These are phyloP conservation scores for Pseudozyma pruni DNA, from an alignment of 1,284 basidiomycete genomes.

Conservation along the genomic window DNA sequence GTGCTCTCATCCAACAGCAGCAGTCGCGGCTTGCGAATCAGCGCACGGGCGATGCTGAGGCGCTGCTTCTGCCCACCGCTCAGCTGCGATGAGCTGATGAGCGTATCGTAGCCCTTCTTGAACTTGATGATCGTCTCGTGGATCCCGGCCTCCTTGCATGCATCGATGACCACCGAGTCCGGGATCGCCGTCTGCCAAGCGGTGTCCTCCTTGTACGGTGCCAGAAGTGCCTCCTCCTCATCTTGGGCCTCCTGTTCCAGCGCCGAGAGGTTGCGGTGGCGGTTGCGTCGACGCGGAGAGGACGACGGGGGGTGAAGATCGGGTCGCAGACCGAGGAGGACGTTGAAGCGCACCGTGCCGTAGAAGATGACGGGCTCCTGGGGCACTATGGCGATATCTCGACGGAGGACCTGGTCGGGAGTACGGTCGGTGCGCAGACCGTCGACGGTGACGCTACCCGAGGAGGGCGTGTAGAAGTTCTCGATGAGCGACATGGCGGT, in stretches of 20 bases:
- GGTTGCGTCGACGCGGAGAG: conserved; percentile 32
- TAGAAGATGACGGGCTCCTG: conserved; percentile 70
- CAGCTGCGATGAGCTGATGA: conserved; percentile 59
- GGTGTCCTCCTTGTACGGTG: conserved; percentile 22
- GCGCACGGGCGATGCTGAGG: conserved; percentile 58
- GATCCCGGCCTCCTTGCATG: conserved; percentile 26
- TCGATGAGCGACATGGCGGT: conserved; percentile 68
- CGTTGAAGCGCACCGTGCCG: conserved; percentile 70
- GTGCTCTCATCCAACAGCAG: conserved; percentile 63
- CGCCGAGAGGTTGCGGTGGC: neutral
- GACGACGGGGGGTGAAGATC: conserved; percentile 14
- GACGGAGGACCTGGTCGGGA: conserved; percentile 69
- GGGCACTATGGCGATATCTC: conserved; percentile 54
- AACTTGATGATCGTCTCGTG: conserved; percentile 88
- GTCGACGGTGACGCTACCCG: conserved; percentile 78
- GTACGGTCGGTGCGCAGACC: conserved; percentile 91
- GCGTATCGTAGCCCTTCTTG: conserved; percentile 83
- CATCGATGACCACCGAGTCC: conserved; percentile 11
- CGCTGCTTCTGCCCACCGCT: conserved; percentile 64
- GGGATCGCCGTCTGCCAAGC: conserved; percentile 22
- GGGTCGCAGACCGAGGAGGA: conserved; percentile 35
- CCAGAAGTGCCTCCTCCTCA: conserved; percentile 39
- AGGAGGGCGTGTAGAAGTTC: conserved; percentile 74
- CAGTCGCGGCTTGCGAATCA: conserved; percentile 58
- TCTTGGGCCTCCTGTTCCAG: conserved; percentile 58